Conservation (phyloP, 2,329 filamentous ascomycete genomes). For the Pseudocercospora vitis region DNA sequence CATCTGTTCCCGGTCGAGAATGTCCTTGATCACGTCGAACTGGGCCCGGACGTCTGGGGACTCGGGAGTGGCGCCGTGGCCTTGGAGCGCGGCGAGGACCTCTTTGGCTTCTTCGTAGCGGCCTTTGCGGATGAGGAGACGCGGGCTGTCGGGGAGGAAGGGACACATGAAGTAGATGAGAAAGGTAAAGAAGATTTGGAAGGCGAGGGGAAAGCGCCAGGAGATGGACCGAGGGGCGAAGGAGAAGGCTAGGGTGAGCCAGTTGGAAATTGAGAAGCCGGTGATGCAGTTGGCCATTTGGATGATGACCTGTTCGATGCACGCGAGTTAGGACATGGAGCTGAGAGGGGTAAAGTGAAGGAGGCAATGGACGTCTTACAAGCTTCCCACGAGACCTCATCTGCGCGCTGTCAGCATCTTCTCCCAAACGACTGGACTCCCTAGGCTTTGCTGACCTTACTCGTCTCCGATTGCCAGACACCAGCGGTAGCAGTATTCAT, state of each 20-base stretch:
- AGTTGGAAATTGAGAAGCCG: slow-evolving; percentile 52
- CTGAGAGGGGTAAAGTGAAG: no score
- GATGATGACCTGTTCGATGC: slow-evolving; percentile 45
- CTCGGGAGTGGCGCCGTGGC: slow-evolving; percentile 46
- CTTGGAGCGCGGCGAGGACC: slow-evolving; percentile 48
- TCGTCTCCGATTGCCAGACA: slow-evolving; percentile 53
- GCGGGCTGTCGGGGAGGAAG: slow-evolving; percentile 42
- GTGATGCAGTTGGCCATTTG: slow-evolving; percentile 54
- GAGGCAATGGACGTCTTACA: no score
- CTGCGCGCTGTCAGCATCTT: slow-evolving; percentile 22
- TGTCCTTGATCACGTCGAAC: slow-evolving; percentile 53
- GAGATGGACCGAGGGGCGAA: slow-evolving; percentile 46
- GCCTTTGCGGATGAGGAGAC: slow-evolving; percentile 54
- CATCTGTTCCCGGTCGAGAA: slow-evolving; percentile 47
- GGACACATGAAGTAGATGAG: slow-evolving; percentile 40
- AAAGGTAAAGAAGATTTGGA: slow-evolving; percentile 57
- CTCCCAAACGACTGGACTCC: background rate
- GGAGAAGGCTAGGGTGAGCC: slow-evolving; percentile 49
- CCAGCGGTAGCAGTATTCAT: slow-evolving; percentile 53
- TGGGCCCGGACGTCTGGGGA: slow-evolving; percentile 45
- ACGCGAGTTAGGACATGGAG: no score
- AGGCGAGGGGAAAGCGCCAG: slow-evolving; percentile 56
- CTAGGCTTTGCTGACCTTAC: slow-evolving; percentile 28
- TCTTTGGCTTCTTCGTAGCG: slow-evolving; percentile 52
- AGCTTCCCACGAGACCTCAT: slow-evolving; percentile 51